Base-by-base conservation (phyloP, 202 grass and related monocot genomes). In the Alloteropsis angusta region DNA sequence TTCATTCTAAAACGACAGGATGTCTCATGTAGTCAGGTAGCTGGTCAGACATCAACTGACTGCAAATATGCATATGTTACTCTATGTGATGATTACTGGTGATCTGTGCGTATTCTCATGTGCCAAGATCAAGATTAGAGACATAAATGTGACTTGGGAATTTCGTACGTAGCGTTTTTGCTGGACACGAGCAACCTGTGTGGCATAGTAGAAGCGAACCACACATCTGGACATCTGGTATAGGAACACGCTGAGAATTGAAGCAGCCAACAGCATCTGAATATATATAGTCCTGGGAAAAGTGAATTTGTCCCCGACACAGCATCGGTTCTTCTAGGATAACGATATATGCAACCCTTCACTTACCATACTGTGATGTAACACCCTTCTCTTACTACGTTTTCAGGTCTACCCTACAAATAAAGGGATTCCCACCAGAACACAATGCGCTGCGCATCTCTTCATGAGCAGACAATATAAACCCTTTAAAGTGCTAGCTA, bases 241-340 rank as follows among this genome's bases (percentile, higher is more conserved):
- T 60, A 2, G 1, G 5, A 32, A 18, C 57, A 32, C 28, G 26
- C 57, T 17, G 57, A 60, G 57, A 22, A 53, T 53, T 46, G 18
- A 30, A 28, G 55, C 23, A 58, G 55, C 55, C 55, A 58, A 58
- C 55, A 35, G 26, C 58, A 61, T 61, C 26, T 16, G 28, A 35
- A 35, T n/a, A n/a, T n/a, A n/a, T n/a, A n/a, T 18, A 26, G 56
- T 16, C 15, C 13, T 7, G 13, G 17, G 15, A 8, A 18, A 35
- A 35, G 58, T 9, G 58, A 61, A 16, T 34, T 35, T 61, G 58
- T 35, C 30, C 30, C 15, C 60, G 36, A 46, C 48, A 25, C 71
- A 66, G 80, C 71, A 83, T 75, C 60, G 46, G 38, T 72, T 61
- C 79, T 50, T 81, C 19, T 55, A 67, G 3, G 23, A 81, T 45